Evolutionary conservation across 148 eudicot species (phyloP), one percentile per base, ranked within the genome.

Genomic region (Silene conica): DNA sequence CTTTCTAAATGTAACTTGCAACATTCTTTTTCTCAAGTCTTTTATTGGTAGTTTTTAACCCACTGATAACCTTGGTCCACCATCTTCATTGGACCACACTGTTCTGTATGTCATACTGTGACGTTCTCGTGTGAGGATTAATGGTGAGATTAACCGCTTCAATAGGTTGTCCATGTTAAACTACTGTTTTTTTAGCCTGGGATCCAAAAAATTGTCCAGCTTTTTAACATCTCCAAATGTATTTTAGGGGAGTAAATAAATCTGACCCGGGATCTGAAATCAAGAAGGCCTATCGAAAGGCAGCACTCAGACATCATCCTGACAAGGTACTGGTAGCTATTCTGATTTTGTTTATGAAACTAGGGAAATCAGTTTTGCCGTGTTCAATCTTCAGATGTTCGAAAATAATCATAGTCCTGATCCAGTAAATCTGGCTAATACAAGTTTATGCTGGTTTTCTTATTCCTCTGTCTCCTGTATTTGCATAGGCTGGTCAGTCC

Each of bases 261-360:
- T 82, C 94, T 26, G 97, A 90, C 70, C 25, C 89, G 46, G 87
- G 83, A 77, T 64, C 97, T 58, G 96, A 92, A 72, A 90, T 95
- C 19, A 95, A 90, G 77, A 95, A 95, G 86, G 98, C 97, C 66
- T 95, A 95, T 79, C 79, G 92, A 67, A 92, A 87, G 84, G 97
- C 98, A 62, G 97, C 97, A n/a, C 91, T 95, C 57, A 85, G 80
- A 74, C 98, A 95, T 86, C 98, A 95, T 79, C 98, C 98, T 57
- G 98, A 95, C 88, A 95, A 95, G 98, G 98, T 95, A 62, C 76
- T 68, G 19, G 3, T 45, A 70, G 74, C 48, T 75, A 43, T 31
- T 77, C 41, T 61, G 66, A 63, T 63, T 70, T n/a, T 59, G 31
- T 71, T 79, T 70, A 11, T 23, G 63, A 69, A 2, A 50, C 61